A percentile compares a stretch with the other conserved stretches of the same genome.
Evolutionary conservation across 139 green algal species (phyloP).

Genomic region (Coelastrella sp.): DNA sequence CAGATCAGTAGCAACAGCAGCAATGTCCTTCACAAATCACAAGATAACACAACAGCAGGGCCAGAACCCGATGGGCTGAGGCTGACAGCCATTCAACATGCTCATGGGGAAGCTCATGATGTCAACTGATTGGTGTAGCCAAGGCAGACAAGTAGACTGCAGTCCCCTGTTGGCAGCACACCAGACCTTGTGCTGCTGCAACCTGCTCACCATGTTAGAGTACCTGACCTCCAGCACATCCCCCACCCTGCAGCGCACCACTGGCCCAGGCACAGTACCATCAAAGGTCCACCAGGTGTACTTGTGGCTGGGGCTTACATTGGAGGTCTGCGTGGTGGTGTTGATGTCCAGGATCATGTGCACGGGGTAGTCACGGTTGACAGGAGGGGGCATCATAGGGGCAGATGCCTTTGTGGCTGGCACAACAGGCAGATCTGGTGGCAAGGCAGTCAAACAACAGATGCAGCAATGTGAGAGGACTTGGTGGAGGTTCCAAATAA

Average conservation of each 20-base stretch:
- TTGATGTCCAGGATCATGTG: neutral
- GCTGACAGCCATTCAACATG: too few relatives aligned
- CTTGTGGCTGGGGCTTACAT: constrained; percentile 4
- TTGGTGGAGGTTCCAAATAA: too few relatives aligned
- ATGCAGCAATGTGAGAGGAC: too few relatives aligned
- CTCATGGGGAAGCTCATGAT: too few relatives aligned
- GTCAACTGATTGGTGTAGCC: too few relatives aligned
- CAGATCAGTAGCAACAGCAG: neutral
- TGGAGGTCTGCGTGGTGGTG: neutral
- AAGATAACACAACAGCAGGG: too few relatives aligned
- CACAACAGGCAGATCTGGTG: neutral
- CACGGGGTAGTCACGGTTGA: neutral
- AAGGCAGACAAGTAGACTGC: too few relatives aligned
- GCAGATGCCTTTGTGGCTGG: neutral
- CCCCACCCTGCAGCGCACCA: constrained; percentile 39
- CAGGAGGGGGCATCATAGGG: neutral
- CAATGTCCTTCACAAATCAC: neutral
- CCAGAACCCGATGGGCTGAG: too few relatives aligned
- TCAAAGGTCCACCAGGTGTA: constrained; percentile 45
- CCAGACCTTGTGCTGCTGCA: neutral
- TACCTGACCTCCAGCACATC: constrained; percentile 36
- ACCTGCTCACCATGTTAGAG: constrained; percentile 25
- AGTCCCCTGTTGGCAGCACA: neutral
- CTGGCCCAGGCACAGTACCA: constrained; percentile 25
- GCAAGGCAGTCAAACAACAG: too few relatives aligned